These are phyloP conservation scores for Pichia inconspicua DNA, from an alignment of 1,139 yeast species.

Conservation along the genomic window DNA sequence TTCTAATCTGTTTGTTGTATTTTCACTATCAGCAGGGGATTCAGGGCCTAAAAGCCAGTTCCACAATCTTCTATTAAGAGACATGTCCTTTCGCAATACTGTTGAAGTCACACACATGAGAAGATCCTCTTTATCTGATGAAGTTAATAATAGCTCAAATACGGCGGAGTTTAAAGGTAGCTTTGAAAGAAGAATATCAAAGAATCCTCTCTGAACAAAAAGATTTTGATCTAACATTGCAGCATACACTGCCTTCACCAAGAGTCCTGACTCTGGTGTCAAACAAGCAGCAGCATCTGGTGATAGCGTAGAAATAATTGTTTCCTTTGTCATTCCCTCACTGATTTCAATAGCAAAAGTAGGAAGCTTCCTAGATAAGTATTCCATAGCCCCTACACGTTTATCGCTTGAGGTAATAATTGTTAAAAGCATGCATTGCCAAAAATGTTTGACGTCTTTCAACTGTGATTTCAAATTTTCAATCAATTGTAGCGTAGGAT, in stretches of 20 bases:
- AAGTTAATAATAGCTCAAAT: conserved; percentile 39
- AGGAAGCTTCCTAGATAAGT: conserved; percentile 67
- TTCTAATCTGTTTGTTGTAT: conserved; percentile 30
- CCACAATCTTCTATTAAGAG: conserved; percentile 88
- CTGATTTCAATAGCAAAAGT: conserved; percentile 30
- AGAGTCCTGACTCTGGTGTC: conserved; percentile 70
- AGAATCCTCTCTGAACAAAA: conserved; percentile 80
- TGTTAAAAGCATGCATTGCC: conserved; percentile 75
- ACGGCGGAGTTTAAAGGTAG: conserved; percentile 59
- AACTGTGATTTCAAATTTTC: conserved; percentile 53
- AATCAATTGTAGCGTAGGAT: conserved; percentile 49
- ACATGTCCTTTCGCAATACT: conserved; percentile 80
- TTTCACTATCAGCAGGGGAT: conserved; percentile 10
- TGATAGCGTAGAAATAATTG: conserved; percentile 13
- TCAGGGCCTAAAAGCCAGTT: conserved; percentile 83
- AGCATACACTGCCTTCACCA: conserved; percentile 63
- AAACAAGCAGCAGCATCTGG: conserved; percentile 55
- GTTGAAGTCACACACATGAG: conserved; percentile 59
- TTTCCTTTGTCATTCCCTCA: conserved; percentile 9
- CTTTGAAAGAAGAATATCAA: conserved; percentile 67
- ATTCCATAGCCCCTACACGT: conserved; percentile 73
- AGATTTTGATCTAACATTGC: conserved; percentile 58
- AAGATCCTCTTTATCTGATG: conserved; percentile 49
- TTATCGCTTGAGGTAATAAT: conserved; percentile 73
- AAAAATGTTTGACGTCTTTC: conserved; percentile 66